A percentile compares a stretch with the other conserved stretches of the same genome.
phyloP scores from a whole-genome alignment of 148 eudicot genomes.

The Nyssa sinensis region DNA sequence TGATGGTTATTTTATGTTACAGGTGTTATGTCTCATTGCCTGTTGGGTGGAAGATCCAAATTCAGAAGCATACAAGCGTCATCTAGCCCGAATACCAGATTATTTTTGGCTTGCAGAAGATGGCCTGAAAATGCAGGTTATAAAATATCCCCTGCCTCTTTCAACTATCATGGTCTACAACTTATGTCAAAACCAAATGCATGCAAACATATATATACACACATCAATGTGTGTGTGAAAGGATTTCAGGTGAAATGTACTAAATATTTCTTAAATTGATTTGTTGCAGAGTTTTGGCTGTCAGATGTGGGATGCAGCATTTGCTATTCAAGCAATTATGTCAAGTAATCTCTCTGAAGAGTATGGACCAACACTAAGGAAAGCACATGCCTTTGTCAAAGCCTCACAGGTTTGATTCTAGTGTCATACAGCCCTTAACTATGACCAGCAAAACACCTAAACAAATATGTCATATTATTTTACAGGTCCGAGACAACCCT shows the following conservation, averaged over 20 bases:
- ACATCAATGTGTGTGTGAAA: background rate
- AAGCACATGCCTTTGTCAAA: conserved; percentile 52
- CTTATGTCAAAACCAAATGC: no score
- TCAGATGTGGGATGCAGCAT: conserved; percentile 60
- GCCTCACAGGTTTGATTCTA: conserved; percentile 42
- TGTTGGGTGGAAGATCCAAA: conserved; percentile 79
- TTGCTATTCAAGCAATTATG: conserved; percentile 46
- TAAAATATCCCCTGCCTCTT: background rate
- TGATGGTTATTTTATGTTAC: background rate
- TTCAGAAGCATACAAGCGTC: conserved; percentile 54
- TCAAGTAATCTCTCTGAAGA: conserved; percentile 36
- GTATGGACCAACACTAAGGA: conserved; percentile 37
- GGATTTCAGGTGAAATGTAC: background rate
- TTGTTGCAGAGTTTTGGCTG: conserved; percentile 41
- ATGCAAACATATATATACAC: no score
- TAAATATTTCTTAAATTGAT: background rate
- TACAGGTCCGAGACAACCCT: conserved; percentile 50
- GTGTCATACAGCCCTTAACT: background rate
- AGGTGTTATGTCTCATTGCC: conserved; percentile 56
- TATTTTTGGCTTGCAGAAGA: conserved; percentile 69
- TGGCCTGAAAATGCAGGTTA: conserved; percentile 71
- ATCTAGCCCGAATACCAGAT: conserved; percentile 64
- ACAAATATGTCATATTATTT: background rate
- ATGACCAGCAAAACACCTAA: background rate
- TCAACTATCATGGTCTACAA: background rate